Conservation (phyloP, 2,329 filamentous ascomycete species). For the Penicillium brasilianum region DNA sequence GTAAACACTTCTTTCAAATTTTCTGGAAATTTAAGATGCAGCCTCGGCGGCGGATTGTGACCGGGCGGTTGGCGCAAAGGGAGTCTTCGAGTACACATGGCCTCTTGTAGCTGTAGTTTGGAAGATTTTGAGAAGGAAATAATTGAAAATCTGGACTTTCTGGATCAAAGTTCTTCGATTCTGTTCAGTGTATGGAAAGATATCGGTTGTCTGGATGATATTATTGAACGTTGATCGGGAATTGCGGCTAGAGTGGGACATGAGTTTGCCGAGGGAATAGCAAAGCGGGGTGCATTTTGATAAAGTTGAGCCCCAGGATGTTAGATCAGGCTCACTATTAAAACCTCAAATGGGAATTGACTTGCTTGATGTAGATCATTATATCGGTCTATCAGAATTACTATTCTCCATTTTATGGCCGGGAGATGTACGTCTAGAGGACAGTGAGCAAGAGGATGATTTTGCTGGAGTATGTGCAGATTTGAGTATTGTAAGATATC, state of each 20-base stretch:
- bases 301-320: too few species aligned
- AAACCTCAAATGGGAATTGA: too few species aligned
- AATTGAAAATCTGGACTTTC: too few species aligned
- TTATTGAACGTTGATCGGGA: neutral
- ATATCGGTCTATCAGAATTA: too few species aligned
- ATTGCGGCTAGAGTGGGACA: neutral
- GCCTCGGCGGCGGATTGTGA: slow-evolving; percentile 9
- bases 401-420: too few species aligned
- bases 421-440: too few species aligned
- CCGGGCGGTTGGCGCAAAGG: slow-evolving; percentile 1
- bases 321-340: too few species aligned
- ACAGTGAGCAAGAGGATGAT: neutral
- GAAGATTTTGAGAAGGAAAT: too few species aligned
- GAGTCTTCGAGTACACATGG: slow-evolving; percentile 2
- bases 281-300: neutral
- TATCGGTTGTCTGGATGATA: neutral
- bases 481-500: neutral
- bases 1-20: slow-evolving; percentile 16
- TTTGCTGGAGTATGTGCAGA: neutral
- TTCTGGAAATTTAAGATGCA: slow-evolving; percentile 11
- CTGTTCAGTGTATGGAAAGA: neutral
- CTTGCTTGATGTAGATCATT: too few species aligned
- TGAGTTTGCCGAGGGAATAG: neutral
- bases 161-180: neutral
- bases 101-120: neutral